phyloP scores from a whole-genome alignment of 164 flowering plant species.

The Amborella trichopoda region DNA sequence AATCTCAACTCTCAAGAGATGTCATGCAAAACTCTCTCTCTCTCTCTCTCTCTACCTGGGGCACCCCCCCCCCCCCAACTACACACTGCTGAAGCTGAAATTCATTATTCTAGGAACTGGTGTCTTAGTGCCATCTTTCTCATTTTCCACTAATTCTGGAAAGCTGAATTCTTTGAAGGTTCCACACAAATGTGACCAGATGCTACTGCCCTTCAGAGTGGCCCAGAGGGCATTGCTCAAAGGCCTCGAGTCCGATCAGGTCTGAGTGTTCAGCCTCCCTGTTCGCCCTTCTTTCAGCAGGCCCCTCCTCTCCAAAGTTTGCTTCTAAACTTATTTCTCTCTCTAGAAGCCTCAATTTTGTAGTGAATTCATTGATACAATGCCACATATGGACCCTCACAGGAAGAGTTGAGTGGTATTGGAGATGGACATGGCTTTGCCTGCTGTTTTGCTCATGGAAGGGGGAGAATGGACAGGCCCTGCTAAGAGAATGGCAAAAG shows the following conservation, averaged over 20 bases:
- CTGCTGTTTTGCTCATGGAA: slow-evolving; percentile 93
- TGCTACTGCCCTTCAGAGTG: slow-evolving; percentile 92
- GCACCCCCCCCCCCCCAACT: too few species aligned
- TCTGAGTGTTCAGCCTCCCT: slow-evolving; percentile 79
- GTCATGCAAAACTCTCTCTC: too few species aligned
- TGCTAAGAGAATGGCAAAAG: slow-evolving; percentile 74
- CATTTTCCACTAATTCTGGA: too few species aligned
- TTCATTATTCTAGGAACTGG: too few species aligned
- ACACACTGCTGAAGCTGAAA: too few species aligned
- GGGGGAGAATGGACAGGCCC: slow-evolving; percentile 99
- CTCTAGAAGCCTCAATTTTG: background rate
- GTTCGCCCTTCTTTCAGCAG: slow-evolving; percentile 79
- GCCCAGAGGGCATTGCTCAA: slow-evolving; percentile 71
- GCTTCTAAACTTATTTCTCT: background rate
- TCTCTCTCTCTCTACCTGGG: too few species aligned
- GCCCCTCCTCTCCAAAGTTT: slow-evolving; percentile 64
- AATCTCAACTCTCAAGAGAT: too few species aligned
- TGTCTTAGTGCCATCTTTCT: too few species aligned
- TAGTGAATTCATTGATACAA: background rate
- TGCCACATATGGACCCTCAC: background rate
- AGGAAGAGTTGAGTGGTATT: slow-evolving; percentile 80
- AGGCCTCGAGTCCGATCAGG: slow-evolving; percentile 67
- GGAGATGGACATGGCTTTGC: slow-evolving; percentile 67
- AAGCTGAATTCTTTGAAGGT: too few species aligned
- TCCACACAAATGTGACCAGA: slow-evolving; percentile 75